Evolutionary conservation across 148 eudicot species (phyloP), one percentile per base, ranked within the genome.

Genomic region (Camellia sinensis): DNA sequence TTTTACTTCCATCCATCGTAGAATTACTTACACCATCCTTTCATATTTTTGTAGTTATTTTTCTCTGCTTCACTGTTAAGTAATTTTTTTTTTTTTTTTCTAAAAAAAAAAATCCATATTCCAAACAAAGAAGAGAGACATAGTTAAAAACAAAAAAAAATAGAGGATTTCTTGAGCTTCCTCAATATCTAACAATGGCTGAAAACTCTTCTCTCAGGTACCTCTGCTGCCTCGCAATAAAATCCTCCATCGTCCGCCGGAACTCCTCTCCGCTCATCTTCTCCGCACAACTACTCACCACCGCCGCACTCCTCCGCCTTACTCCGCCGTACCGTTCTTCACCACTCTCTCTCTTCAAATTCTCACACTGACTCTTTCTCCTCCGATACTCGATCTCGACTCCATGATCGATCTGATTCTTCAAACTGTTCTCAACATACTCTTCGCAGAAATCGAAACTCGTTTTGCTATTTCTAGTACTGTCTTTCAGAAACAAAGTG

Each of bases 181-280:
- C 0, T 67, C 15, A 64, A 29, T 56, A 6, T 54, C 5, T 7
- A 17, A 59, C 53, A 6, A 66, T 48, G 40, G 81, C 73, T 45
- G 89, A 77, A 22, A 81, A 76, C 77, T 79, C 87, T 56, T 96
- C 94, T 86, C 92, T 90, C 78, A 96, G 78, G 46, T 76, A 79
- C 89, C 84, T 91, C 82, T 96, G 99, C 71, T 96, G 98, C 82
- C 89, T 87, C 46, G 98, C 97, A 75, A 96, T 96, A 67, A 96
- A 96, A 73, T 82, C 89, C 79, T 96, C 83, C 60, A 76, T 77
- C 2, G 37, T 52, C 6, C 67, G 67, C 79, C 77, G 76, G 44
- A 82, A 78, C 81, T 78, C 78, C 41, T 82, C 80, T 1, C 67
- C 67, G 5, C 67, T 73, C 77, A 82, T 72, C 45, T 50, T 80